Percentiles rank a stretch among this genome's conserved stretches.
Evolutionary conservation across 2,329 filamentous ascomycete genomes (phyloP).

Genomic region (Fusarium azukiicola): DNA sequence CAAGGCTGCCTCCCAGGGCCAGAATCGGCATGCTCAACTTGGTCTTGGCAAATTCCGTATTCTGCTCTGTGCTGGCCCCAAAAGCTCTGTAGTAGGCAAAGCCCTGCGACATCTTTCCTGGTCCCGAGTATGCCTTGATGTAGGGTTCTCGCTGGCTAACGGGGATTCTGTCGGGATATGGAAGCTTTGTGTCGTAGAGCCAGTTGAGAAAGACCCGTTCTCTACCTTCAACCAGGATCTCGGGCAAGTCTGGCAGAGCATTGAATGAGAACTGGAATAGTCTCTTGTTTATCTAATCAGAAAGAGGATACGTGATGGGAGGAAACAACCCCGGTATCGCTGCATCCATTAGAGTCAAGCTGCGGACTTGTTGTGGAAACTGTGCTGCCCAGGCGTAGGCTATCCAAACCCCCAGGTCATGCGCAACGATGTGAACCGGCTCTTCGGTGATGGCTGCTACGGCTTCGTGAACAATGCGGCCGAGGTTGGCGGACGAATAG

Average conservation of each 20-base stretch:
- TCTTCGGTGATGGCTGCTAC: background rate
- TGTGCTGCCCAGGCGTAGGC: background rate
- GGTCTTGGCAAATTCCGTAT: background rate
- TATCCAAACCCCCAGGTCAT: background rate
- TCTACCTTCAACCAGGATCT: background rate
- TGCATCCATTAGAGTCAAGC: background rate
- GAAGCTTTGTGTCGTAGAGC: background rate
- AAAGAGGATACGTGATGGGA: background rate
- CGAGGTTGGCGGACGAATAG: background rate
- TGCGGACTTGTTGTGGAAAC: background rate
- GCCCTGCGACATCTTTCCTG: background rate
- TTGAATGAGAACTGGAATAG: background rate
- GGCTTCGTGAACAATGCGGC: background rate
- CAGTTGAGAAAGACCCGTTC: background rate
- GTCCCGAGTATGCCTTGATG: background rate
- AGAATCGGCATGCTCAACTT: background rate
- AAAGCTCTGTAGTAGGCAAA: background rate
- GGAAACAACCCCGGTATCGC: background rate
- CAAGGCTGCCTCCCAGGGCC: background rate
- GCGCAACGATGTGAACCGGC: background rate
- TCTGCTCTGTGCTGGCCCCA: background rate
- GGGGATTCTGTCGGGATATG: background rate
- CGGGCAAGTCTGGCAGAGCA: background rate
- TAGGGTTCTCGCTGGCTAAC: background rate
- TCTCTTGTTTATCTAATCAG: background rate